A percentile compares a stretch with the other conserved stretches of the same genome.
phyloP scores from a whole-genome alignment of 2,329 filamentous ascomycete genomes.

The Chaetomium olivaceum region DNA sequence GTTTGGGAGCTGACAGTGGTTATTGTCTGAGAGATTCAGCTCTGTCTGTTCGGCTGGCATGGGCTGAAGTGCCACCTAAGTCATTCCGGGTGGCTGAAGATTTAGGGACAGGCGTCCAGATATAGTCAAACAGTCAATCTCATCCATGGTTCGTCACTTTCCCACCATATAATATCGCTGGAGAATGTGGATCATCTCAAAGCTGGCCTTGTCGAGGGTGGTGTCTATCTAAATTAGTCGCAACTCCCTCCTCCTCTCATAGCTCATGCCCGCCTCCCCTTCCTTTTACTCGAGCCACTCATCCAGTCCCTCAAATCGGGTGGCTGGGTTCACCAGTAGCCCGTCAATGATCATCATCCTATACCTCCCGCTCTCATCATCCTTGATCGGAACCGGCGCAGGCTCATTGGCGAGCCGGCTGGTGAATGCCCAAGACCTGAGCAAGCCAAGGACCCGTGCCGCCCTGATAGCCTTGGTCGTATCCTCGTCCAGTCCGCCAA shows the following conservation, averaged over 20 bases:
- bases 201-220: no score
- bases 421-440: conserved; percentile 42
- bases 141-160: no score
- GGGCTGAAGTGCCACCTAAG: no score
- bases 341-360: conserved; percentile 43
- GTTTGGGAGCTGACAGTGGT: no score
- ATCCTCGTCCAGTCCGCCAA: conserved; percentile 35
- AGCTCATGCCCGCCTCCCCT: neutral
- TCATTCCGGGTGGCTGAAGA: no score
- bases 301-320: conserved; percentile 28
- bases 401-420: conserved; percentile 42
- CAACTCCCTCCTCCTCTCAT: neutral
- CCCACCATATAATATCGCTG: no score
- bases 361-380: conserved; percentile 40
- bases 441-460: conserved; percentile 39
- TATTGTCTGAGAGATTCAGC: no score
- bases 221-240: no score
- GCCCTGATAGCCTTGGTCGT: conserved; percentile 35
- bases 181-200: no score
- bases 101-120: no score
- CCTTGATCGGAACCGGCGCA: conserved; percentile 38
- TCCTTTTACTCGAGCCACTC: neutral
- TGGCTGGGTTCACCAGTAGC: conserved; percentile 40
- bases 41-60: no score
- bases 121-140: no score